phyloP scores from a whole-genome alignment of 169 alveolate species.

The Perkinsus chesapeaki region DNA sequence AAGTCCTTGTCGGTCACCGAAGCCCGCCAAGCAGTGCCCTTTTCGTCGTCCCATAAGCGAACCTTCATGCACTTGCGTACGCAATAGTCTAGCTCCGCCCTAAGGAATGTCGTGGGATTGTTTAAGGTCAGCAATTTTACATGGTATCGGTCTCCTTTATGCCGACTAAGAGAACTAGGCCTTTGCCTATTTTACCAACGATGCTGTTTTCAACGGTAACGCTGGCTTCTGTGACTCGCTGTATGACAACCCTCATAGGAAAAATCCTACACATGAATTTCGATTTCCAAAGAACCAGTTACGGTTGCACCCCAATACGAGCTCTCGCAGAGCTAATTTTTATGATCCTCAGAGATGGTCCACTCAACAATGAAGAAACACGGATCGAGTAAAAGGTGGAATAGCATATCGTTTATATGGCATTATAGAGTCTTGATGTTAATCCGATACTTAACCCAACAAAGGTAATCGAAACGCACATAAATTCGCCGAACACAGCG shows the following conservation, averaged over 20 bases:
- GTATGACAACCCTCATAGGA: slow-evolving; percentile 76
- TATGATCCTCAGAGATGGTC: too few species aligned
- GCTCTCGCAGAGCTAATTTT: too few species aligned
- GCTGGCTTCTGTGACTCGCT: slow-evolving; percentile 63
- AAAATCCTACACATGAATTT: too few species aligned
- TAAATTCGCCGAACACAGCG: too few species aligned
- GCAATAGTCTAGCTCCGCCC: background rate
- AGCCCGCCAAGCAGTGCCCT: slow-evolving; percentile 56
- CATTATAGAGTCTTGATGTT: too few species aligned
- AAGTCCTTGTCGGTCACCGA: slow-evolving; percentile 54
- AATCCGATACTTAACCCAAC: background rate
- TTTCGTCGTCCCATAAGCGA: slow-evolving; percentile 61
- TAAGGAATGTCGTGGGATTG: background rate
- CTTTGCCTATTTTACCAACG: slow-evolving; percentile 65
- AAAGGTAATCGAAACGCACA: background rate
- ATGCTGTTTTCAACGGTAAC: slow-evolving; percentile 59
- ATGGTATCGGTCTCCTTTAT: slow-evolving; percentile 22
- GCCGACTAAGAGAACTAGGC: slow-evolving; percentile 69
- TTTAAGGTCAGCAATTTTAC: background rate
- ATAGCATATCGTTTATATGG: too few species aligned
- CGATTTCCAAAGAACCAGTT: too few species aligned
- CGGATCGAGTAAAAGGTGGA: too few species aligned
- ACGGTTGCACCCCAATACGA: too few species aligned
- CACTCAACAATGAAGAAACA: too few species aligned
- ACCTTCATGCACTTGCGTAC: slow-evolving; percentile 59